phyloP scores from a whole-genome alignment of 2,329 filamentous ascomycete species.

The Sporothrix inflata region DNA sequence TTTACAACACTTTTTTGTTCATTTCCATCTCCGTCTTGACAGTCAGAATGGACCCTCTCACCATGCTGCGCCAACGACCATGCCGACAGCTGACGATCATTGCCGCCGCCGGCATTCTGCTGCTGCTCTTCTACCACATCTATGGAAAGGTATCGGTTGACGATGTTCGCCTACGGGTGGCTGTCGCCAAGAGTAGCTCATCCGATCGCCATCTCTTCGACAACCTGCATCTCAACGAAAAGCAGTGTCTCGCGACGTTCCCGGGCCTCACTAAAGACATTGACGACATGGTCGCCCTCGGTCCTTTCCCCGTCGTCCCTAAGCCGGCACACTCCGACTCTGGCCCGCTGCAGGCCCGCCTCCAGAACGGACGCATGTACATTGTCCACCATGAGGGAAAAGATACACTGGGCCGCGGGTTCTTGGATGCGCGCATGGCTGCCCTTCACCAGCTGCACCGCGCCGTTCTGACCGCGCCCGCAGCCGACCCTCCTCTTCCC shows the following conservation, averaged over 20 bases:
- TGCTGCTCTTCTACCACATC: neutral
- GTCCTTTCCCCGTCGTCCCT: constrained; percentile 41
- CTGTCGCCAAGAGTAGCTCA: neutral
- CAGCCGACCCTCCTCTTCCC: neutral
- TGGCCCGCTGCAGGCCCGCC: constrained; percentile 41
- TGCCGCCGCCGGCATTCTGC: neutral
- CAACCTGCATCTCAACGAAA: constrained; percentile 32
- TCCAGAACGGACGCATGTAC: constrained; percentile 40
- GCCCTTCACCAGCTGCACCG: constrained; percentile 30
- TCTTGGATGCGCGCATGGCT: constrained; percentile 21
- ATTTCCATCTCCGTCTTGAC: neutral
- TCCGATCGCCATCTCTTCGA: neutral
- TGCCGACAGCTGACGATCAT: neutral
- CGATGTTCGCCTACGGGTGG: neutral
- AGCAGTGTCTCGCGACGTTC: constrained; percentile 45
- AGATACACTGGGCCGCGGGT: neutral
- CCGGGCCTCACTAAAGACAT: constrained; percentile 47
- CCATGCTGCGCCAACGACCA: neutral
- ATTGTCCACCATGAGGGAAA: constrained; percentile 22
- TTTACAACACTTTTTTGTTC: neutral
- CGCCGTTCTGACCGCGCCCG: constrained; percentile 3
- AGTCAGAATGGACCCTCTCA: neutral
- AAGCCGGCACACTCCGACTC: constrained; percentile 37
- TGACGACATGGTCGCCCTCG: constrained; percentile 43
- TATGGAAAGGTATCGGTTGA: neutral